Conservation (phyloP, 257 asterid species). For the Solanum corneliomulleri region DNA sequence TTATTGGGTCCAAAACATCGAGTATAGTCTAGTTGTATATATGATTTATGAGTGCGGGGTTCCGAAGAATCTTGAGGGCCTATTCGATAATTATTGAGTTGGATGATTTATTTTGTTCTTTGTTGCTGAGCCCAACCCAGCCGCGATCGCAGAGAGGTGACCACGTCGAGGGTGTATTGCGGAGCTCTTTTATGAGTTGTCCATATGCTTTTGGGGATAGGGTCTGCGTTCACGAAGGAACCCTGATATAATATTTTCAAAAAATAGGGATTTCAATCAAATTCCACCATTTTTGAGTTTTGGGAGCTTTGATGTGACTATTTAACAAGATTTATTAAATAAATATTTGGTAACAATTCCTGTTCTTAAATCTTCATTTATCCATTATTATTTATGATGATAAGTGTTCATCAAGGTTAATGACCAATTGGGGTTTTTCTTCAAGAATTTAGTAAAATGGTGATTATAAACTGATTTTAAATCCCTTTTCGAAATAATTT, state of each 20-base stretch:
- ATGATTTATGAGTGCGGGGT: not conserved
- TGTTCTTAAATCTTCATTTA: not conserved
- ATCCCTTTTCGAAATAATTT: too few relatives aligned
- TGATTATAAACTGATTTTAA: not conserved
- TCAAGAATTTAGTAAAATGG: not conserved
- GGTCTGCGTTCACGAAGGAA: not conserved
- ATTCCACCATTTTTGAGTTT: not conserved
- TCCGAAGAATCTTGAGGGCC: not conserved
- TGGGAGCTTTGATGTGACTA: not conserved
- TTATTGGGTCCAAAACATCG: not conserved
- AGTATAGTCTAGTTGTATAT: not conserved
- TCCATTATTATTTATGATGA: not conserved
- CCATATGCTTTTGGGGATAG: not conserved
- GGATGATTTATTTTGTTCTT: too few relatives aligned
- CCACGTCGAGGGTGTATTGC: not conserved
- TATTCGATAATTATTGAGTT: not conserved
- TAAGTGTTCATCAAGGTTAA: not conserved
- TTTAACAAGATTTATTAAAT: not conserved
- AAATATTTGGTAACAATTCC: too few relatives aligned
- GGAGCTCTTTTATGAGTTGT: not conserved
- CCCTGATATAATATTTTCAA: too few relatives aligned
- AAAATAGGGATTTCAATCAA: not conserved
- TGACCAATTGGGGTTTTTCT: not conserved
- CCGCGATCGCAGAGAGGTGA: not conserved
- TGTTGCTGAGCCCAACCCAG: not conserved